phyloP scores from a whole-genome alignment of 495 filamentous ascomycete species.

The Aspergillus bridgeri region DNA sequence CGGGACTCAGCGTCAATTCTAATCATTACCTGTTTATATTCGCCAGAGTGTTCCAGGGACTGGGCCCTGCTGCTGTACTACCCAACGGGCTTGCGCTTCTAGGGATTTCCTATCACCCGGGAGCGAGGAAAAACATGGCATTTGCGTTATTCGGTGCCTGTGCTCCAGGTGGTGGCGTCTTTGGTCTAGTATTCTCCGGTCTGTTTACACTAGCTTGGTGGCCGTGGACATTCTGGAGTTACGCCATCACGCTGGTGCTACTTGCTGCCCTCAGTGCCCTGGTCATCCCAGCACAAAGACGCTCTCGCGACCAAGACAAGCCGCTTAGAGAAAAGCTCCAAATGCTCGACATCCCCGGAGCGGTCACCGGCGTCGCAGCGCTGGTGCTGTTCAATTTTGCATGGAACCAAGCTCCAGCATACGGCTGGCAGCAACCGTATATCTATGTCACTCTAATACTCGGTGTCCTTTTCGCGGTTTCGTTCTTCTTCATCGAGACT shows the following conservation, averaged over 20 bases:
- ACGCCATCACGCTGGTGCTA: slow-evolving; percentile 44
- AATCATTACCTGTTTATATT: slow-evolving; percentile 40
- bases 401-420: slow-evolving; percentile 58
- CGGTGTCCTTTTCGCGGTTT: slow-evolving; percentile 34
- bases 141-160: slow-evolving; percentile 59
- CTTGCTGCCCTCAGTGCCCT: slow-evolving; percentile 46
- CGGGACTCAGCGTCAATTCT: slow-evolving; percentile 45
- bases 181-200: slow-evolving; percentile 48
- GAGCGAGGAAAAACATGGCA: slow-evolving; percentile 54
- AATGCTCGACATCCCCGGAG: slow-evolving; percentile 49
- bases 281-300: slow-evolving; percentile 45
- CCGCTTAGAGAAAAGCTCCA: slow-evolving; percentile 39
- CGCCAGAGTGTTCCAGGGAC: slow-evolving; percentile 47
- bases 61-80: slow-evolving; percentile 50
- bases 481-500: slow-evolving; percentile 43
- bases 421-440: slow-evolving; percentile 55
- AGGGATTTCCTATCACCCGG: slow-evolving; percentile 40
- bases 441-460: slow-evolving; percentile 51
- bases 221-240: slow-evolving; percentile 62
- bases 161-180: slow-evolving; percentile 51
- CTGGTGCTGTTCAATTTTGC: slow-evolving; percentile 58
- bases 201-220: slow-evolving; percentile 54
- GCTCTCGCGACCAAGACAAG: slow-evolving; percentile 23
- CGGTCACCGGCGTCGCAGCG: slow-evolving; percentile 46
- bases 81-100: slow-evolving; percentile 50